These are phyloP conservation scores for Cardiospermum halicacabum DNA, from an alignment of 345 rosid genomes.

Conservation along the genomic window DNA sequence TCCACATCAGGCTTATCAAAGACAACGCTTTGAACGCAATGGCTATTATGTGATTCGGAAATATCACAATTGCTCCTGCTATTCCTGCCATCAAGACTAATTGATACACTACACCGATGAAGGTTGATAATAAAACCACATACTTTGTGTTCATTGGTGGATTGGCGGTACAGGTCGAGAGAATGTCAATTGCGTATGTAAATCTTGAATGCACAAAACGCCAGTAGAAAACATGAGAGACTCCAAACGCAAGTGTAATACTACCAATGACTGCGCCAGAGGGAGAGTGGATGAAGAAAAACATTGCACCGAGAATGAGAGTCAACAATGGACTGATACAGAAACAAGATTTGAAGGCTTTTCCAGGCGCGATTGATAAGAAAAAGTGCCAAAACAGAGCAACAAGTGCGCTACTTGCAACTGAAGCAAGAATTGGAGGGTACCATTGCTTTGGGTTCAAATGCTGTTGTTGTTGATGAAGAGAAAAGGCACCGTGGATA, in stretches of 20 bases:
- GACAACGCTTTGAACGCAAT: conserved; percentile 43
- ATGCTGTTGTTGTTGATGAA: conserved; percentile 38
- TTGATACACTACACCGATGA: conserved; percentile 35
- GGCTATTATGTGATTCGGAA: conserved; percentile 47
- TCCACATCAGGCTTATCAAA: conserved; percentile 71
- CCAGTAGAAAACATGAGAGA: conserved; percentile 52
- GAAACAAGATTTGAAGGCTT: conserved; percentile 56
- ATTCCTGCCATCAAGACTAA: conserved; percentile 65
- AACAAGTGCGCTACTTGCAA: conserved; percentile 43
- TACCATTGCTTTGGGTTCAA: conserved; percentile 74
- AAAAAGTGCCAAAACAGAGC: conserved; percentile 52
- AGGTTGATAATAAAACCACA: conserved; percentile 30
- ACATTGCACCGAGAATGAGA: conserved; percentile 50
- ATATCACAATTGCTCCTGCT: conserved; percentile 68
- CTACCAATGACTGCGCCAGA: conserved; percentile 46
- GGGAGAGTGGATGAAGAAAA: conserved; percentile 42
- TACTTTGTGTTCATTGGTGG: conserved; percentile 40
- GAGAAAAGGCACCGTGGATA: conserved; percentile 51
- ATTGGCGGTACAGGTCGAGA: conserved; percentile 43
- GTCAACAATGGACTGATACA: conserved; percentile 66
- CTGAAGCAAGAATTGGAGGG: conserved; percentile 60
- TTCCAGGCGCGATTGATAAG: conserved; percentile 37
- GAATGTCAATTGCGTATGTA: conserved; percentile 46
- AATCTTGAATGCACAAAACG: conserved; percentile 72
- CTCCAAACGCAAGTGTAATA: conserved; percentile 34